Evolutionary conservation across 169 alveolate species (phyloP), one percentile per base, ranked within the genome.

Genomic region (Plasmodium yoelii): DNA sequence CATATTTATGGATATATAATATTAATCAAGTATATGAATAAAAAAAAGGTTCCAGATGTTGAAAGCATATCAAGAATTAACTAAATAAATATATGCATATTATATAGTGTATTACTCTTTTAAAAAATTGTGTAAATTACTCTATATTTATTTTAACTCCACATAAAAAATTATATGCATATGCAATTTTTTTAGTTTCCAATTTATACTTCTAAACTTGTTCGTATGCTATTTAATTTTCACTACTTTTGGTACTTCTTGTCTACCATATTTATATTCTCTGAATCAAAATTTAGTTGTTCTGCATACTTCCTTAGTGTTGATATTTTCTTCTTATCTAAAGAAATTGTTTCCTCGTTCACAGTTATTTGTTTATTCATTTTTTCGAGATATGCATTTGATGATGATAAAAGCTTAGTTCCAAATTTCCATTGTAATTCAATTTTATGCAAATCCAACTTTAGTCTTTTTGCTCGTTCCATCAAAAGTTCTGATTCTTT

Each of bases 391-490:
- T 86, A 57, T 26, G 69, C 46, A 12, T 34, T 57, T 1, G 86
- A 68, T 24, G 91, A 86, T 13, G 51, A 60, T 47, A 86, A 24
- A 2, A 69, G 49, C 26, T 86, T 86, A 60, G 71, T 86, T 63
- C 69, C 63, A 56, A 86, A 86, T 26, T 86, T 86, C 91, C 91
- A 86, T 24, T 86, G 74, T 64, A 86, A 70, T 46, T 86, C 70
- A 22, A 70, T 71, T 86, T 70, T 86, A n/a, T 87, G 73, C 57
- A 86, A 57, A 57, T 68, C 75, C 67, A 60, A 51, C 39, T 59
- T 49, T 12, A 86, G 42, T 22, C n/a, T 51, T 9, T 70, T 13
- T n/a, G 71, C 24, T 42, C 24, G 10, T 57, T 86, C 91, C 44
- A 44, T 86, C 53, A 86, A 86, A 39, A 39, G 26, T 5, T 69